These are phyloP conservation scores for Benincasa hispida DNA, from an alignment of 306 rosid species.

Conservation along the genomic window DNA sequence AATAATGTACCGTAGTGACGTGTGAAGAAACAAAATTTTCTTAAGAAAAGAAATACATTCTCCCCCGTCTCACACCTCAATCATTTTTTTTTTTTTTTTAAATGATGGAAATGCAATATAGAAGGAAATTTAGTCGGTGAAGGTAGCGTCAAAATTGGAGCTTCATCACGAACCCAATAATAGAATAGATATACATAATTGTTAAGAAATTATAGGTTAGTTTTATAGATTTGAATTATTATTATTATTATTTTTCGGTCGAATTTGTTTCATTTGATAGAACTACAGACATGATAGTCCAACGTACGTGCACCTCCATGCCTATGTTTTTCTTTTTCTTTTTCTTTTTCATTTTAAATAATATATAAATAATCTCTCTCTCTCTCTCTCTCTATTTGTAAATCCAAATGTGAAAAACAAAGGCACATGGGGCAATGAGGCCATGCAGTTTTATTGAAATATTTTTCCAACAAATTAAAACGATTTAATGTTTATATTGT, in stretches of 20 bases:
- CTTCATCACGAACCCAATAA: neutral
- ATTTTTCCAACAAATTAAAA: too few species aligned
- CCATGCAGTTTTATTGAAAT: too few species aligned
- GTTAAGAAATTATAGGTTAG: neutral
- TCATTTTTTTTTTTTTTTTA: neutral
- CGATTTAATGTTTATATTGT: too few species aligned
- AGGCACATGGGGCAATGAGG: neutral
- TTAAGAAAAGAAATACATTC: neutral
- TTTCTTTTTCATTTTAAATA: too few species aligned
- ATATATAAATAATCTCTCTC: too few species aligned
- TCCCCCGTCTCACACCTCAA: neutral
- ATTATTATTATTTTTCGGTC: neutral
- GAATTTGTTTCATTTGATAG: slow-evolving; percentile 1
- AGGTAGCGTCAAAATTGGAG: neutral
- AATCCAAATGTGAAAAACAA: slow-evolving; percentile 3
- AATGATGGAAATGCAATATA: neutral
- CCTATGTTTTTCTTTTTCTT: neutral
- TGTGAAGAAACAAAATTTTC: neutral
- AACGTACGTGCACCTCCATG: slow-evolving; percentile 10
- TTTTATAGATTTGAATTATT: neutral
- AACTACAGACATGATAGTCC: slow-evolving; percentile 2
- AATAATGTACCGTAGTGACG: neutral
- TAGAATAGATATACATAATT: neutral
- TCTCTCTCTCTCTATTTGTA: too few species aligned
- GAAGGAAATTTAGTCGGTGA: neutral